These are phyloP conservation scores for Zygosaccharomyces lentus DNA, from an alignment of 805 yeast genomes.

Conservation along the genomic window DNA sequence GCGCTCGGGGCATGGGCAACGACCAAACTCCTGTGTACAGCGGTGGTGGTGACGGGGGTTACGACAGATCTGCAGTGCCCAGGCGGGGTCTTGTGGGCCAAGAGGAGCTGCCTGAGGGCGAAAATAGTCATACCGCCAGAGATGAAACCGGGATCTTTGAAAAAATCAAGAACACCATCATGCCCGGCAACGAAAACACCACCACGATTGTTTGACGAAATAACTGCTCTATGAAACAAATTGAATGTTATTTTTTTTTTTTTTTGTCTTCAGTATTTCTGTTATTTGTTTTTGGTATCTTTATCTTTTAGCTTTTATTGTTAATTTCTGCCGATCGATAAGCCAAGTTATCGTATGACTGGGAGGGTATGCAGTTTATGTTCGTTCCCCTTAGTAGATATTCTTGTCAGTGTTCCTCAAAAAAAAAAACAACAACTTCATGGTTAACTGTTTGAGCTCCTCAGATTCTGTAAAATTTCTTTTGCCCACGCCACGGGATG, in stretches of 20 bases:
- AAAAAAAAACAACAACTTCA: no score
- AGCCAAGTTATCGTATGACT: no score
- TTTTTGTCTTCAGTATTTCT: not conserved
- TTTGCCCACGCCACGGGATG: no score
- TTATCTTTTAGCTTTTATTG: not conserved
- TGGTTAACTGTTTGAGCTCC: no score
- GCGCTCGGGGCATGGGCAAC: not conserved
- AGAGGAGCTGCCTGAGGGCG: constrained; percentile 4
- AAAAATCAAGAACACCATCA: constrained; percentile 9
- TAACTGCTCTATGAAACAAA: not conserved
- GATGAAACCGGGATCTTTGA: constrained; percentile 10
- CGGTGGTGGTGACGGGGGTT: not conserved
- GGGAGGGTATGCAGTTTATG: no score
- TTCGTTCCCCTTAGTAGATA: no score
- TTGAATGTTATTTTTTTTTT: not conserved
- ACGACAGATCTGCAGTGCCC: constrained; percentile 10
- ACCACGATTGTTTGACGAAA: not conserved
- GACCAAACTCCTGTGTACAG: not conserved
- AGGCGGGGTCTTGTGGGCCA: constrained; percentile 8
- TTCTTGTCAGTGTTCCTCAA: no score
- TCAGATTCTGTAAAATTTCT: no score
- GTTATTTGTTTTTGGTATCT: not conserved
- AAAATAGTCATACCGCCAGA: not conserved
- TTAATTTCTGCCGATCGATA: not conserved
- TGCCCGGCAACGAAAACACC: constrained; percentile 1